phyloP scores from a whole-genome alignment of 176 grass and related monocot genomes.

The Carex pumila region DNA sequence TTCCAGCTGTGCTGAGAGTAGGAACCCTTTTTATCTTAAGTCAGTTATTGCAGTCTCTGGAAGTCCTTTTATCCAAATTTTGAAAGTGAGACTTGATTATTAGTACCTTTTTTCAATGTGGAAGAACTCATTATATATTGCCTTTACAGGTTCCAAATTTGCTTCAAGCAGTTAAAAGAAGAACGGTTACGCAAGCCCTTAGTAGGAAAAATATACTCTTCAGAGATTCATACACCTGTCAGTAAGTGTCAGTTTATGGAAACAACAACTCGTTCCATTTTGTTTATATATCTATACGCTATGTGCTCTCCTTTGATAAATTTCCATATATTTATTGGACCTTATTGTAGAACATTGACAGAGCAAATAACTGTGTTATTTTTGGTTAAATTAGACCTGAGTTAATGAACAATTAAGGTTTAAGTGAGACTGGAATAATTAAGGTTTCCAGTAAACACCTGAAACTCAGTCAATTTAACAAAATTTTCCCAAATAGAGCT shows the following conservation, averaged over 20 bases:
- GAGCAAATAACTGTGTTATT: neutral
- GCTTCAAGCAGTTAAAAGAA: constrained; percentile 68
- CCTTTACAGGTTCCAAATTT: constrained; percentile 73
- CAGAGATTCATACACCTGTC: constrained; percentile 84
- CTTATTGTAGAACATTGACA: neutral
- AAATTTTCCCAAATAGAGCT: neutral
- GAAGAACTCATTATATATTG: constrained; percentile 7
- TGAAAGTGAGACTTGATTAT: neutral
- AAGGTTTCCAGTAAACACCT: neutral
- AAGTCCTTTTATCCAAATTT: neutral
- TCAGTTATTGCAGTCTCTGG: neutral
- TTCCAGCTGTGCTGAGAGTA: constrained; percentile 89
- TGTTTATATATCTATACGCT: neutral
- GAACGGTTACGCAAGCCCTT: constrained; percentile 55
- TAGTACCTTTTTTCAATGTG: neutral
- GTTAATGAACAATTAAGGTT: neutral
- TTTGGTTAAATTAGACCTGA: neutral
- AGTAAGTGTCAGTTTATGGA: constrained; percentile 53
- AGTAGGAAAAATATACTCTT: constrained; percentile 90
- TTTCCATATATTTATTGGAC: neutral
- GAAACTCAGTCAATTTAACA: neutral
- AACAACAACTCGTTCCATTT: neutral
- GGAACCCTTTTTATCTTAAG: neutral
- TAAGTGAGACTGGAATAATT: neutral
- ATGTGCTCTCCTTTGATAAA: neutral